Base-by-base conservation (phyloP, 83 land plant genomes). In the Picea abies region DNA sequence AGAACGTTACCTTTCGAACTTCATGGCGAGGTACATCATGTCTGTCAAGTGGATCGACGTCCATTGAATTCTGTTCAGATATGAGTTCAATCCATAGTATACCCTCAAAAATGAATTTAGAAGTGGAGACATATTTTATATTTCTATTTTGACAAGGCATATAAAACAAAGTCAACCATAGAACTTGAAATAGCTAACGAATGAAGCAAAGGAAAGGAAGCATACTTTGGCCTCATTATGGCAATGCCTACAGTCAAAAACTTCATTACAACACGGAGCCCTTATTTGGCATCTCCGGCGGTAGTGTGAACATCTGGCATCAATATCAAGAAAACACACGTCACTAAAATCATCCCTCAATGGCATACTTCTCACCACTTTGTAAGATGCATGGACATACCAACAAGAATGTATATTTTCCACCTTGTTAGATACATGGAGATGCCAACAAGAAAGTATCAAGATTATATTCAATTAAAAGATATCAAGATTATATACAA, bases 21-120 rank as follows among this genome's bases (percentile, higher is more conserved):
- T 89, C 60, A 65, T 94, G 96, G 10, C 96, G 90, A 11, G 96
- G 96, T 29, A 94, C 39, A 35, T 94, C 93, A 82, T 94, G 96
- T 61, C 92, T 83, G 7, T 80, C 63, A 62, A 19, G 79, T 47
- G 63, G 78, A 4, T 91, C 86, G 67, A 88, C 81, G 61, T 86
- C 67, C 17, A 89, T 85, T 32, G 87, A 66, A 69, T 91, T 93
- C 96, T 89, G 78, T 32, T 11, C 56, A 52, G 56, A 52, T 52
- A 52, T 49, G 52, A 52, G 14, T 10, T 52, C 12, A 52, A 14
- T 52, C 56, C 56, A 52, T 52, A 52, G 3, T 52, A 11, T 52
- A 52, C 14, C 56, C 56, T 52, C 56, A 52, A 1, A 52, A 52
- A 52, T 58, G 78, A 63, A 47, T 1, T 58, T 63, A 16, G 76